phyloP scores from a whole-genome alignment of 108 stramenopile genomes.

The Stephanodiscus minutulus region DNA sequence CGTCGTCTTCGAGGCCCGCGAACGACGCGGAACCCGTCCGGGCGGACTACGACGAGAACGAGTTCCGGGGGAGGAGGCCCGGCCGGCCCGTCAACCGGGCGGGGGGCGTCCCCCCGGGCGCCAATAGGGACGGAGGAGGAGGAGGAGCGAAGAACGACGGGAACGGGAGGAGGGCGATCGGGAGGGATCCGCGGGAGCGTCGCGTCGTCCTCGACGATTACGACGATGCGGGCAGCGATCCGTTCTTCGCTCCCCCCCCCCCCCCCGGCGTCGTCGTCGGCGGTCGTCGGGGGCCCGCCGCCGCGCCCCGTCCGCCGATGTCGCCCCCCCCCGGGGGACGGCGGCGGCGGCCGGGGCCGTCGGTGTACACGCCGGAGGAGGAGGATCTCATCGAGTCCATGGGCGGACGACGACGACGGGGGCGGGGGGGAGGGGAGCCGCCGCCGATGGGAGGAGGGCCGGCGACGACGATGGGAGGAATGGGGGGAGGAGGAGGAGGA shows the following conservation, averaged over 20 bases:
- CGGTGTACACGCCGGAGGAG: conserved; percentile 73
- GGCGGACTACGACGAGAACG: neutral
- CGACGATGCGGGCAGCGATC: neutral
- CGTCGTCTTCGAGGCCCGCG: neutral
- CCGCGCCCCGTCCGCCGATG: no score
- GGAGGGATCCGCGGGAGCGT: conserved; percentile 5
- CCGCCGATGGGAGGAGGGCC: neutral
- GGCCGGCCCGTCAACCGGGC: neutral
- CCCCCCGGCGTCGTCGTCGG: neutral
- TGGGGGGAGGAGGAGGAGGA: neutral
- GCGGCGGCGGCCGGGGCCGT: conserved; percentile 23
- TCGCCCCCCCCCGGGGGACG: no score
- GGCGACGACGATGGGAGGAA: neutral
- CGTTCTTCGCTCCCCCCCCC: neutral
- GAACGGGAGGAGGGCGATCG: neutral
- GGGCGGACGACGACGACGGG: conserved; percentile 55
- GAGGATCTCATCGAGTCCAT: conserved; percentile 72
- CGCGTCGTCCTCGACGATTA: conserved; percentile 4
- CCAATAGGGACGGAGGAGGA: neutral
- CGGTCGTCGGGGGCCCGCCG: conserved; percentile 5
- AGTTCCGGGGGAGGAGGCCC: neutral
- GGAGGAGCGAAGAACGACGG: neutral
- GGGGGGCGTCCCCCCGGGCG: neutral
- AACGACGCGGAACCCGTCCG: neutral
- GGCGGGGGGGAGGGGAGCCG: no score